A percentile compares a stretch with the other conserved stretches of the same genome.
These are phyloP conservation scores for Beta vulgaris DNA, from an alignment of 148 eudicot species.

Conservation along the genomic window DNA sequence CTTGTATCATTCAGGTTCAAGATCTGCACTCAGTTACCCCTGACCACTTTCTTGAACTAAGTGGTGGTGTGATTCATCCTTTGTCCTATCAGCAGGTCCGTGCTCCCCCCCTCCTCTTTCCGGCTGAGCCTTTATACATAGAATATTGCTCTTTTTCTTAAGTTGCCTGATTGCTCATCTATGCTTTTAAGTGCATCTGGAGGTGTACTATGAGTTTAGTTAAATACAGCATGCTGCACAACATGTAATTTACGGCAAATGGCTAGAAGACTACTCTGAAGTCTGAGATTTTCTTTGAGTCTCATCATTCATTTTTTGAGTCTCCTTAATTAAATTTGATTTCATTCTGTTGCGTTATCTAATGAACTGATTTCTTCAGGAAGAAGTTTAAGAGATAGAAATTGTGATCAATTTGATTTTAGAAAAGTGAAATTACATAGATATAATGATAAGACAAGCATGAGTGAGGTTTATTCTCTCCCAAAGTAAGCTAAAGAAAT, in stretches of 20 bases:
- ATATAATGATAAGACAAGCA: no score
- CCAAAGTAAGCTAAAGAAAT: no score
- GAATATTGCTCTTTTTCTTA: background rate
- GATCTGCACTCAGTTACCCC: constrained; percentile 91
- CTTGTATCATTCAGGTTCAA: constrained; percentile 66
- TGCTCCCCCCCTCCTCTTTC: constrained; percentile 1
- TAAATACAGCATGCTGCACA: background rate
- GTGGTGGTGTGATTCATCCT: constrained; percentile 92
- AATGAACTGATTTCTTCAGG: no score
- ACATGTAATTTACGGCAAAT: background rate
- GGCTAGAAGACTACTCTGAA: background rate
- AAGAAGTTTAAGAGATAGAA: no score
- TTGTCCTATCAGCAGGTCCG: constrained; percentile 97
- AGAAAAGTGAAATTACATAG: no score
- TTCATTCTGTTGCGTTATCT: no score
- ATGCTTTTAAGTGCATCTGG: background rate
- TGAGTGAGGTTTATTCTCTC: no score
- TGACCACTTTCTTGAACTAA: constrained; percentile 88
- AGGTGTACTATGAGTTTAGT: background rate
- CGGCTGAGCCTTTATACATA: background rate
- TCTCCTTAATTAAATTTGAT: background rate
- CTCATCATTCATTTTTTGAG: background rate
- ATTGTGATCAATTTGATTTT: no score
- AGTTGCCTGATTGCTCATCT: background rate
- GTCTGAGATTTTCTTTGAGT: constrained; percentile 1